phyloP scores from a whole-genome alignment of 1,284 basidiomycete species.

The Wallemia ichthyophaga region DNA sequence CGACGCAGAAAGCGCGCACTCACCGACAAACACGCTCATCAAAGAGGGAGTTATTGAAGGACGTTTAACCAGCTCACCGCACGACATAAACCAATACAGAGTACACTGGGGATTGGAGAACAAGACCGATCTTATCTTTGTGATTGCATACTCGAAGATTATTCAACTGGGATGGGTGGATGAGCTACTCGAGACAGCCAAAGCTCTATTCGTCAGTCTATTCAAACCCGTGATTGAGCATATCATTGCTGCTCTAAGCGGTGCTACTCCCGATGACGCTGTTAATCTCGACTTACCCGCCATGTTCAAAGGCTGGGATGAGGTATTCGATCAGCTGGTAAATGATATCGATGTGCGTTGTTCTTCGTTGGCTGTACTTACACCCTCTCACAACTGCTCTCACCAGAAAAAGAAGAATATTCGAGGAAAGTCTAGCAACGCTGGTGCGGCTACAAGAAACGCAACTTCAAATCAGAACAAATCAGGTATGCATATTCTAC shows the following conservation, averaged over 20 bases:
- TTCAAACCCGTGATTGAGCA: constrained; percentile 51
- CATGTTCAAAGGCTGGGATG: constrained; percentile 52
- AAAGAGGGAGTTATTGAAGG: constrained; percentile 70
- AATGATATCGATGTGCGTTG: constrained; percentile 27
- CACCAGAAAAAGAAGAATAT: too few species aligned
- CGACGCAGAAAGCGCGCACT: constrained; percentile 34
- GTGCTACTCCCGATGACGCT: constrained; percentile 11
- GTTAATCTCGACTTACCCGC: constrained; percentile 28
- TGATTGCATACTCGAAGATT: constrained; percentile 92
- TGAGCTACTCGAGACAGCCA: constrained; percentile 46
- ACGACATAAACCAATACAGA: constrained; percentile 70
- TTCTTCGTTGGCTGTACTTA: neutral
- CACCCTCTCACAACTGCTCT: too few species aligned
- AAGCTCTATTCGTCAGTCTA: constrained; percentile 51
- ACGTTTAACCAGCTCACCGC: constrained; percentile 20
- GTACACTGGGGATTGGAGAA: constrained; percentile 79
- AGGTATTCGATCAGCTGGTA: constrained; percentile 43
- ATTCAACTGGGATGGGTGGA: constrained; percentile 83
- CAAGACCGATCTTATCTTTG: constrained; percentile 75
- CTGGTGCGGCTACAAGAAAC: neutral
- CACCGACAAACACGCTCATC: constrained; percentile 66
- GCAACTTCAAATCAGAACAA: neutral
- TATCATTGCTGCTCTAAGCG: constrained; percentile 49
- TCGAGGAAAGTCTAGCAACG: too few species aligned
- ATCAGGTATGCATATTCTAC: too few species aligned